These are phyloP conservation scores for Plasmodium berghei DNA, from an alignment of 169 alveolate genomes.

Conservation along the genomic window DNA sequence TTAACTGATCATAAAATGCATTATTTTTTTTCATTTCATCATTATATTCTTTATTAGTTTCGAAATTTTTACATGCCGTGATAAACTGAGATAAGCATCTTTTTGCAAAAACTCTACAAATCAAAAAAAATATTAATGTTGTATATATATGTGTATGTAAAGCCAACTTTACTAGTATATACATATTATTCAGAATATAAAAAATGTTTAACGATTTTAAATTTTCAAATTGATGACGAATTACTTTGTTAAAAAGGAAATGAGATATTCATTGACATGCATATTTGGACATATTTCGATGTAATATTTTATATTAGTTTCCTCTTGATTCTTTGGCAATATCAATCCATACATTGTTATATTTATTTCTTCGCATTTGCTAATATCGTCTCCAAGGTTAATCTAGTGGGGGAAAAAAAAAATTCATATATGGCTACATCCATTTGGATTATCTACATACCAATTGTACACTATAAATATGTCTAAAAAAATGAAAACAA, in stretches of 20 bases:
- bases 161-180: not conserved
- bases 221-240: too few species aligned
- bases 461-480: not conserved
- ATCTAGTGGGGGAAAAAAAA: constrained; percentile 12
- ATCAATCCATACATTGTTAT: constrained; percentile 54
- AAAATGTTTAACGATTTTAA: too few species aligned
- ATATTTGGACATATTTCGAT: constrained; percentile 59
- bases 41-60: constrained; percentile 29
- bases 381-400: constrained; percentile 18
- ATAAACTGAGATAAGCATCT: constrained; percentile 51
- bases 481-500: not conserved
- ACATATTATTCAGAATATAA: too few species aligned
- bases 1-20: constrained; percentile 32
- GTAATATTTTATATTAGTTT: constrained; percentile 49
- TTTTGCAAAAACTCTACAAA: constrained; percentile 55
- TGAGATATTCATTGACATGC: constrained; percentile 18
- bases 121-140: not conserved
- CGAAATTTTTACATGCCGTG: constrained; percentile 38
- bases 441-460: not conserved
- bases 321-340: constrained; percentile 7
- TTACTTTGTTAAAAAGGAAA: constrained; percentile 64
- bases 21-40: constrained; percentile 16
- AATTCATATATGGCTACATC: not conserved
- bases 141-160: not conserved
- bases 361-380: constrained; percentile 40